These are phyloP conservation scores for Triticum aestivum DNA, from an alignment of 176 grass and related monocot species.

Conservation along the genomic window DNA sequence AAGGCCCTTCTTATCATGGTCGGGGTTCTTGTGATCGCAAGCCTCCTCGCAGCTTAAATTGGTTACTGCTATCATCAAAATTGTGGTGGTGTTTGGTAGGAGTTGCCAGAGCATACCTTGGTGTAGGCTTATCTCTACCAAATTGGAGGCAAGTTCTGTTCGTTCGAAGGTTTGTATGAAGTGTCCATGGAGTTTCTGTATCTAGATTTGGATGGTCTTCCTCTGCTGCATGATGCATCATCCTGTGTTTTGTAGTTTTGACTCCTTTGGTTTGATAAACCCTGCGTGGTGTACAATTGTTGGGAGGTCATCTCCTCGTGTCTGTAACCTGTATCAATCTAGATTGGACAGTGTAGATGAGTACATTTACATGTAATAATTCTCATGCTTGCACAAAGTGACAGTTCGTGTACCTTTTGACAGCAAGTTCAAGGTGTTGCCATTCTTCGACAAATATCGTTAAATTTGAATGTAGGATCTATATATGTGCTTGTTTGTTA, in stretches of 20 bases:
- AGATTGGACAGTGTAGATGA: background rate
- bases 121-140: conserved; percentile 10
- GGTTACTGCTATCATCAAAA: background rate
- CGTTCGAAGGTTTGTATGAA: conserved; percentile 18
- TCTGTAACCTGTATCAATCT: conserved; percentile 9
- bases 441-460: background rate
- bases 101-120: background rate
- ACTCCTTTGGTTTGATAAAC: background rate
- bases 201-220: conserved; percentile 11
- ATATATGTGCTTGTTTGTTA: no score
- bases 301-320: background rate
- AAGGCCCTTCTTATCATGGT: conserved; percentile 65
- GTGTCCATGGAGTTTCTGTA: conserved; percentile 19
- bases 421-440: background rate
- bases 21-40: conserved; percentile 73
- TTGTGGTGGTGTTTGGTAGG: background rate
- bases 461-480: no score
- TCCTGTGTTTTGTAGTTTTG: conserved; percentile 22
- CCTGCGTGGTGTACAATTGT: conserved; percentile 15
- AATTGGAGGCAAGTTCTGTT: conserved; percentile 9
- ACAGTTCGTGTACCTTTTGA: background rate
- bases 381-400: background rate
- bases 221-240: background rate
- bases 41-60: conserved; percentile 60
- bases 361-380: background rate